Conservation (phyloP, 2,329 filamentous ascomycete genomes). For the Neurospora sp. region DNA sequence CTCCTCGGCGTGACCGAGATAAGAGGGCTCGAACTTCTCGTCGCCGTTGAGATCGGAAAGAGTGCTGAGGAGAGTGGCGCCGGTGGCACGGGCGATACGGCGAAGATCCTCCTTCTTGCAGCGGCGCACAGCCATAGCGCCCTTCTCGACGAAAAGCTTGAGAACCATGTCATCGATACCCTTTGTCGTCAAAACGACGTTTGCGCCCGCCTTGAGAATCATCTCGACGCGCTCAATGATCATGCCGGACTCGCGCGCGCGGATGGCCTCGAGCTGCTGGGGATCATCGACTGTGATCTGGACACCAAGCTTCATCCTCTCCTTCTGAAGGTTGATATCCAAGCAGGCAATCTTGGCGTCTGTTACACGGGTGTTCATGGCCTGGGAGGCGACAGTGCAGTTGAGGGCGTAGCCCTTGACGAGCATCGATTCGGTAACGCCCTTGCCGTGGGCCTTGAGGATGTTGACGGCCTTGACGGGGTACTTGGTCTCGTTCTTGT, state of each 20-base stretch:
- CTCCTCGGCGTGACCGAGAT: slow-evolving; percentile 85
- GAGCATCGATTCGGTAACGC: slow-evolving; percentile 73
- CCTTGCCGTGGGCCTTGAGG: slow-evolving; percentile 96
- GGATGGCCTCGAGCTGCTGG: slow-evolving; percentile 93
- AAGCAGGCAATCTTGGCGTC: slow-evolving; percentile 95
- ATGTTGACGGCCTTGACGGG: slow-evolving; percentile 99
- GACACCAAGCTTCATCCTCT: slow-evolving; percentile 97
- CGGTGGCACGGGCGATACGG: slow-evolving; percentile 91
- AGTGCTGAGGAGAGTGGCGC: slow-evolving; percentile 84
- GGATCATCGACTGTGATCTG: slow-evolving; percentile 98
- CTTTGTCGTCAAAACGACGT: slow-evolving; percentile 94
- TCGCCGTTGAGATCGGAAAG: slow-evolving; percentile 95
- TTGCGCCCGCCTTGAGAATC: slow-evolving; percentile 95
- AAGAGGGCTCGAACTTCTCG: slow-evolving; percentile 87
- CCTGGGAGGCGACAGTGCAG: slow-evolving; percentile 96
- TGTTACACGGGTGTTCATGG: slow-evolving; percentile 85
- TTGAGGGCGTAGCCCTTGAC: slow-evolving; percentile 97
- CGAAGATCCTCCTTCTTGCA: slow-evolving; percentile 98
- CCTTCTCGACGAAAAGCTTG: slow-evolving; percentile 89
- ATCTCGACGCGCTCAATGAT: slow-evolving; percentile 90
- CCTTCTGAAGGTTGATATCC: slow-evolving; percentile 98
- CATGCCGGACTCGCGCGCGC: slow-evolving; percentile 85
- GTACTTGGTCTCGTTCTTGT: slow-evolving; percentile 85
- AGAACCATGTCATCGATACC: slow-evolving; percentile 94
- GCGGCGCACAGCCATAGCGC: slow-evolving; percentile 88